These are phyloP conservation scores for Pythium periplocum DNA, from an alignment of 352 stramenopile species.

Conservation along the genomic window DNA sequence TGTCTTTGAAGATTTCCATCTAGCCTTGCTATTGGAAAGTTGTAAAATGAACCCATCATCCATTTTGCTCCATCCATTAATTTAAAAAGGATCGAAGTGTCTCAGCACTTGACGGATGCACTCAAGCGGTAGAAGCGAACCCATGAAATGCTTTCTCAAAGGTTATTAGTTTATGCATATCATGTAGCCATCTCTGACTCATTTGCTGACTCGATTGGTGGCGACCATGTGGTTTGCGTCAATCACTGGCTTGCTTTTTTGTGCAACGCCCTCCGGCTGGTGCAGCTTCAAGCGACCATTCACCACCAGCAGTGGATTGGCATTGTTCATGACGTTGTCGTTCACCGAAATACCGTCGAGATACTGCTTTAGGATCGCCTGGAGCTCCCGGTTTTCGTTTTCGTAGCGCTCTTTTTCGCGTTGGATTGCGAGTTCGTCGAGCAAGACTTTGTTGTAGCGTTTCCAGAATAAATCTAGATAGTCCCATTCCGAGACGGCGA, in stretches of 20 bases:
- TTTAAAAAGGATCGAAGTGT: too few relatives aligned
- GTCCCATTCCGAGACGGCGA: conserved; percentile 69
- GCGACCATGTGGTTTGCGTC: conserved; percentile 81
- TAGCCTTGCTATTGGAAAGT: too few relatives aligned
- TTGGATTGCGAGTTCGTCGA: conserved; percentile 90
- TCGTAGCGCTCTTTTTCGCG: conserved; percentile 82
- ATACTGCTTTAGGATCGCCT: conserved; percentile 91
- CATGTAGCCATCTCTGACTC: neutral
- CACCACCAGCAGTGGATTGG: conserved; percentile 92
- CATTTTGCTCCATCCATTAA: too few relatives aligned
- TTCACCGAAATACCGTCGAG: conserved; percentile 91
- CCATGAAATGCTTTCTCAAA: too few relatives aligned
- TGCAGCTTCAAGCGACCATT: conserved; percentile 82
- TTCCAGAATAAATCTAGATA: conserved; percentile 92
- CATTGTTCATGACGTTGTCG: conserved; percentile 84
- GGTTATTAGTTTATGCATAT: too few relatives aligned
- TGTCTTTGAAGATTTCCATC: too few relatives aligned
- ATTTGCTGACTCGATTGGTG: conserved; percentile 59
- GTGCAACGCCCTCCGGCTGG: conserved; percentile 26
- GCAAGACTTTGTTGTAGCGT: conserved; percentile 92
- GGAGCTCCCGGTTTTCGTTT: conserved; percentile 87
- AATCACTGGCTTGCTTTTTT: conserved; percentile 51
- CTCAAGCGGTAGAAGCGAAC: too few relatives aligned
- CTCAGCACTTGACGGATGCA: too few relatives aligned
- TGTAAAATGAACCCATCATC: too few relatives aligned